Base-by-base conservation (phyloP, 495 filamentous ascomycete genomes). In the Massariosphaeria phaeospora region DNA sequence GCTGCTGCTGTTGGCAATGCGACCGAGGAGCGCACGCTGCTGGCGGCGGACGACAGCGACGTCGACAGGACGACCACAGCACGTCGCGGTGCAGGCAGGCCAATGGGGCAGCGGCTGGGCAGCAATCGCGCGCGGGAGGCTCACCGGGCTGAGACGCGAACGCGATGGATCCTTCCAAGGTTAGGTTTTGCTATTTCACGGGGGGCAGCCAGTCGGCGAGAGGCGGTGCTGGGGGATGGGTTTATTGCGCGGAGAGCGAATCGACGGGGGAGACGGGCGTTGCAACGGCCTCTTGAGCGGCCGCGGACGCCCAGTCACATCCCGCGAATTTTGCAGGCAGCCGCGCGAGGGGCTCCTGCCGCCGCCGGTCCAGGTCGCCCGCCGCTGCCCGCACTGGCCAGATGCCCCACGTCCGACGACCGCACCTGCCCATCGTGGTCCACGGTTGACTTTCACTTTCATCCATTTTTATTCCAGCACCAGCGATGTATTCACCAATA, bases 11-110 rank as follows among this genome's bases (percentile, higher is more conserved):
- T 5, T 34, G 24, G 23, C 29, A 13, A 2, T 34, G 35, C 33
- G 20, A 34, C 5, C 2, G 51, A 52, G 3, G n/a, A n/a, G 30
- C 41, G 23, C 45, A 18, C 18, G 51, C 11, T 25, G 29, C 29
- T 29, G 64, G 34, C 12, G 34, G 3, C 13, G 34, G 34, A n/a
- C n/a, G n/a, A n/a, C n/a, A n/a, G n/a, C n/a, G n/a, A n/a, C n/a
- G n/a, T n/a, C n/a, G n/a, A n/a, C n/a, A 39, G 35, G 35, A 5
- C 13, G 35, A 8, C 42, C 13, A 26, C 42, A 33, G 25, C 46
- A 63, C 27, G 53, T 27, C 11, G 48, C 42, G 52, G 31, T 53
- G 57, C 27, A 45, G 57, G 57, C 52, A 61, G 47, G 55, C 40
- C 55, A 52, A 52, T 58, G 40, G 48, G 2, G 48, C 23, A n/a